These are phyloP conservation scores for Xylariaceae sp. DNA, from an alignment of 2,329 filamentous ascomycete genomes.

Conservation along the genomic window DNA sequence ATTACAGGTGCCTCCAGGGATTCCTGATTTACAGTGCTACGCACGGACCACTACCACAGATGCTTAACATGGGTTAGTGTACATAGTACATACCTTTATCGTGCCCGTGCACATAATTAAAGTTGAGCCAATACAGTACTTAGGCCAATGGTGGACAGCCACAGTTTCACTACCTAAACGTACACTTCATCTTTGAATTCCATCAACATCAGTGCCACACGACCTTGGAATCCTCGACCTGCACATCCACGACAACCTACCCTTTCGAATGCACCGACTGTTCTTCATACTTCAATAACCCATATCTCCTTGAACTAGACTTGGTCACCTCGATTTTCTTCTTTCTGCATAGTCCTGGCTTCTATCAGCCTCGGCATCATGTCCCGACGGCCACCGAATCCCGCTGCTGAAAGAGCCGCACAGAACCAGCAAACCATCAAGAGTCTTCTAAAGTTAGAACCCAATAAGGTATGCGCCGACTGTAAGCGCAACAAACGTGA, in stretches of 20 bases:
- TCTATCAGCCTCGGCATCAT: slow-evolving; percentile 49
- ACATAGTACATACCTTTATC: too few relatives aligned
- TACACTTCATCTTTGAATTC: slow-evolving; percentile 11
- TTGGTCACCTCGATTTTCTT: neutral
- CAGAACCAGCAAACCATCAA: slow-evolving; percentile 95
- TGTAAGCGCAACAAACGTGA: slow-evolving; percentile 98
- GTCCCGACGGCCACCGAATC: slow-evolving; percentile 78
- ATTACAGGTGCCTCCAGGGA: too few relatives aligned
- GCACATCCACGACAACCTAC: slow-evolving; percentile 1
- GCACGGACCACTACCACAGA: too few relatives aligned
- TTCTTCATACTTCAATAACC: neutral
- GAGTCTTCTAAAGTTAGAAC: slow-evolving; percentile 88
- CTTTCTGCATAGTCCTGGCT: neutral
- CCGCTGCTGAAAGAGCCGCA: slow-evolving; percentile 82
- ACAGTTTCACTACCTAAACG: slow-evolving; percentile 19
- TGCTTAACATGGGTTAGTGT: too few relatives aligned
- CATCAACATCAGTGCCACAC: slow-evolving; percentile 16
- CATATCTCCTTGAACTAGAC: neutral
- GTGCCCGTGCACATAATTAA: too few relatives aligned
- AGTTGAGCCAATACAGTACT: slow-evolving; percentile 1
- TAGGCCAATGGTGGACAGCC: slow-evolving; percentile 13
- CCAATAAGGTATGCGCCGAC: slow-evolving; percentile 96
- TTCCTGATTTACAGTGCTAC: too few relatives aligned
- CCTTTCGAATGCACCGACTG: neutral
- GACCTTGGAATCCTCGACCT: slow-evolving; percentile 12